These are phyloP conservation scores for Claviceps sp. DNA, from an alignment of 2,329 filamentous ascomycete species.

Conservation along the genomic window DNA sequence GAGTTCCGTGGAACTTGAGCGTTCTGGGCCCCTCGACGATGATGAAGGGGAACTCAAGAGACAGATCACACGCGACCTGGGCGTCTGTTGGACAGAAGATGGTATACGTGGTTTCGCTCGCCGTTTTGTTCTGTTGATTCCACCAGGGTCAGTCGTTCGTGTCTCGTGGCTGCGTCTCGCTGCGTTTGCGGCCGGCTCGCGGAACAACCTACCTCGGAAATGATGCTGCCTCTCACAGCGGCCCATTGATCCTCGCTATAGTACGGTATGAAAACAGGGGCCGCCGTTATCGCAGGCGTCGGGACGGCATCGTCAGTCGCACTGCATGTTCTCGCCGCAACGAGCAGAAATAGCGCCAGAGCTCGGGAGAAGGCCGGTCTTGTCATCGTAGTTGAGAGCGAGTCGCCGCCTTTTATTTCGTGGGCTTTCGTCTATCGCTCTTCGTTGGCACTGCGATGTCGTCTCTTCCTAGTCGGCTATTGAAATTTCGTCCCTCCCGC, in stretches of 20 bases:
- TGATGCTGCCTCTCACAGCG: slow-evolving; percentile 30
- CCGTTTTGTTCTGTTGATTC: slow-evolving; percentile 19
- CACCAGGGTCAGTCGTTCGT: background rate
- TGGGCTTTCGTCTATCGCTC: no score
- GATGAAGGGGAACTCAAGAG: slow-evolving; percentile 32
- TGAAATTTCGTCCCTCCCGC: no score
- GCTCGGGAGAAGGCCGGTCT: background rate
- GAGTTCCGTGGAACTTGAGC: slow-evolving; percentile 29
- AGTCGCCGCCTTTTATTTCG: no score
- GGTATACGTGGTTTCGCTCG: slow-evolving; percentile 30
- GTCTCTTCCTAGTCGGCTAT: no score
- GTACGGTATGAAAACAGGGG: slow-evolving; percentile 31
- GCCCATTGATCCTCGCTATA: slow-evolving; percentile 30
- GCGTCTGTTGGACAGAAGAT: slow-evolving; percentile 32
- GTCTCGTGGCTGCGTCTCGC: no score
- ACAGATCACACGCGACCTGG: slow-evolving; percentile 28
- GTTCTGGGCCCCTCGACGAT: slow-evolving; percentile 32
- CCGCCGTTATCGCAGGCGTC: slow-evolving; percentile 22
- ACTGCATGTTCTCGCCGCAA: background rate
- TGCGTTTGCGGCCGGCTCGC: no score
- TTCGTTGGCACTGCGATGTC: background rate
- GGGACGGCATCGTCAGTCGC: slow-evolving; percentile 7
- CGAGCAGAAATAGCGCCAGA: slow-evolving; percentile 11
- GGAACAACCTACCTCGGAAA: slow-evolving; percentile 24
- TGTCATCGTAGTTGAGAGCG: no score